These are phyloP conservation scores for Herpetospermum pedunculosum DNA, from an alignment of 306 rosid species.

Conservation along the genomic window DNA sequence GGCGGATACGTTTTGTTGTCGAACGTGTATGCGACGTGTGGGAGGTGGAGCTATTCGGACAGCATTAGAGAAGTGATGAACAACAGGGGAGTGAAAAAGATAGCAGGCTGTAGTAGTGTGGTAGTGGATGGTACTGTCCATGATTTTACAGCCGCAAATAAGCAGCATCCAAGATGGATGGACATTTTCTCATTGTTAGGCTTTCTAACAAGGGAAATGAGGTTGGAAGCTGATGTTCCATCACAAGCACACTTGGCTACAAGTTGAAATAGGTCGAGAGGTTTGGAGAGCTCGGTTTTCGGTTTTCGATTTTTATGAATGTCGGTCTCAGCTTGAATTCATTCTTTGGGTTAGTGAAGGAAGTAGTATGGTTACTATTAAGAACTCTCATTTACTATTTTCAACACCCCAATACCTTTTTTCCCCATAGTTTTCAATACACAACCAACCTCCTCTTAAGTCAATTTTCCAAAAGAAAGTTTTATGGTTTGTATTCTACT, in stretches of 20 bases:
- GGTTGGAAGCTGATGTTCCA: constrained; percentile 7
- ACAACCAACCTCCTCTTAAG: background rate
- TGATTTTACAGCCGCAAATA: constrained; percentile 32
- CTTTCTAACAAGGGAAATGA: constrained; percentile 26
- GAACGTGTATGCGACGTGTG: constrained; percentile 37
- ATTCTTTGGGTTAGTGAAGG: background rate
- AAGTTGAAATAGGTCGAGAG: background rate
- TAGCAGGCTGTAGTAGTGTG: constrained; percentile 33
- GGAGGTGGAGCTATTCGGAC: constrained; percentile 36
- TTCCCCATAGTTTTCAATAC: background rate
- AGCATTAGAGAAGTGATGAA: constrained; percentile 36
- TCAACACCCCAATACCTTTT: background rate
- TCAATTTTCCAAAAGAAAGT: background rate
- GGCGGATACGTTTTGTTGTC: constrained; percentile 44
- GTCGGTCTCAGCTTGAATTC: background rate
- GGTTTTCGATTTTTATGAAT: background rate
- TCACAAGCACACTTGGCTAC: background rate
- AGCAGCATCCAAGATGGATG: constrained; percentile 30
- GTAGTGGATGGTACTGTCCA: constrained; percentile 28
- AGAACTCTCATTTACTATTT: background rate
- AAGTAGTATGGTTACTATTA: background rate
- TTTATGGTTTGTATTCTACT: background rate
- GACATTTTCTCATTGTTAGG: constrained; percentile 24
- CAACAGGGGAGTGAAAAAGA: constrained; percentile 40
- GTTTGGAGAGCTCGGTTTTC: background rate